These are phyloP conservation scores for Tremella mesenterica DNA, from an alignment of 768 basidiomycete genomes.

Conservation along the genomic window DNA sequence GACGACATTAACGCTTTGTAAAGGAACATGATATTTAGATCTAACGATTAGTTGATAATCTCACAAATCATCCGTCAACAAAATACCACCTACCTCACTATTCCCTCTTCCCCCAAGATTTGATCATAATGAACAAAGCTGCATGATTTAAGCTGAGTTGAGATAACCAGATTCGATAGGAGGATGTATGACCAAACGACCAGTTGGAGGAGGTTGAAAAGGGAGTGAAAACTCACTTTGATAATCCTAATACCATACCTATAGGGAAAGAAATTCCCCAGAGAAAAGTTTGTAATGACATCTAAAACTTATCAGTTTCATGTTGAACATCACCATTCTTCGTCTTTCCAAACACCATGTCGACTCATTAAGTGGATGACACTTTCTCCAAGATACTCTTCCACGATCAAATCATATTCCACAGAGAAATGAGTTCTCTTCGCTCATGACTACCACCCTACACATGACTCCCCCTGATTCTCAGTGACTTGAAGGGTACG, in stretches of 20 bases:
- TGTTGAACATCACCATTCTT: too few species aligned
- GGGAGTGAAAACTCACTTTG: constrained; percentile 30
- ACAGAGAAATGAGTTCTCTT: too few species aligned
- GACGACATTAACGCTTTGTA: constrained; percentile 64
- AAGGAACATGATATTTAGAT: constrained; percentile 82
- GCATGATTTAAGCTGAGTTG: too few species aligned
- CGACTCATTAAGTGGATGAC: too few species aligned
- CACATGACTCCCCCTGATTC: background rate
- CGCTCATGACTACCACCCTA: too few species aligned
- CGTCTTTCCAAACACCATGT: too few species aligned
- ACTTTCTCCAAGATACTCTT: too few species aligned
- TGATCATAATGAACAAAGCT: too few species aligned
- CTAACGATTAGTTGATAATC: constrained; percentile 9
- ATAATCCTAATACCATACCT: constrained; percentile 50
- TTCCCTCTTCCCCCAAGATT: constrained; percentile 48
- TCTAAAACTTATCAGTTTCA: constrained; percentile 39
- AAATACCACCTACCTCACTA: constrained; percentile 44
- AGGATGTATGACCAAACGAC: too few species aligned
- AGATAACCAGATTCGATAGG: too few species aligned
- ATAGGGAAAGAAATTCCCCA: constrained; percentile 84
- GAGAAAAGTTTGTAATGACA: constrained; percentile 62
- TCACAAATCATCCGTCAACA: too few species aligned
- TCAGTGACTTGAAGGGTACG: background rate
- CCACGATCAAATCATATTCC: too few species aligned
- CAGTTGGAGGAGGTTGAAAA: background rate